Percentiles rank a stretch among this genome's conserved stretches.
Evolutionary conservation across 192 early-diverging fungal species (phyloP).

Genomic region (Allomyces macrogynus): DNA sequence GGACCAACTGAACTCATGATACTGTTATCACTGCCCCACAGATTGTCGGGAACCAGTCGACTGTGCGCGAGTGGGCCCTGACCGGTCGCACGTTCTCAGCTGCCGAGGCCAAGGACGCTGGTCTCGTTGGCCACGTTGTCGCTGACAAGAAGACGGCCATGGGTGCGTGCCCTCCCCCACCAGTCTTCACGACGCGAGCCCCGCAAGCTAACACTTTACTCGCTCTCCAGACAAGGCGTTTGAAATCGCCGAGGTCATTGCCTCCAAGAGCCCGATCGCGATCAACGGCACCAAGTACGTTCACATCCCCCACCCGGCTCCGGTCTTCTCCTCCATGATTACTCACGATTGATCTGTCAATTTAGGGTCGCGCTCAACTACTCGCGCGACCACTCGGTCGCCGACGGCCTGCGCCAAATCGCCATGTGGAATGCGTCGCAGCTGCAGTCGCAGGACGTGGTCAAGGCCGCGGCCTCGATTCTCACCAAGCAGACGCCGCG

Average conservation of each 20-base stretch:
- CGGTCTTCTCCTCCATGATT: background rate
- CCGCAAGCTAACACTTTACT: background rate
- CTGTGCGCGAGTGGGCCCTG: conserved; percentile 75
- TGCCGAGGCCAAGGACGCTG: conserved; percentile 36
- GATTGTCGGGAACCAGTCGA: conserved; percentile 39
- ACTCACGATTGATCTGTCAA: background rate
- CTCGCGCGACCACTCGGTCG: conserved; percentile 77
- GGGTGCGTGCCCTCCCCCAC: conserved; percentile 6
- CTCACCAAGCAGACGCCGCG: background rate
- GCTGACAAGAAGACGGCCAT: conserved; percentile 8
- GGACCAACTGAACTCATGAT: background rate
- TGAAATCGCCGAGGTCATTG: conserved; percentile 54
- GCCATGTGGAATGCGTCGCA: conserved; percentile 74
- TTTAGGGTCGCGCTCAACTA: conserved; percentile 57
- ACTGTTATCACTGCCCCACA: background rate
- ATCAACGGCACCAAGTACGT: conserved; percentile 61
- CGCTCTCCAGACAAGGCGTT: conserved; percentile 33
- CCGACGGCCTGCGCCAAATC: conserved; percentile 70
- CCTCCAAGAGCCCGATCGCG: conserved; percentile 75
- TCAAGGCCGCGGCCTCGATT: background rate
- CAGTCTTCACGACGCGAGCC: background rate
- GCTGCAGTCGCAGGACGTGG: conserved; percentile 38
- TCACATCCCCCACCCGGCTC: no score
- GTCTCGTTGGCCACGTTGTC: conserved; percentile 35
- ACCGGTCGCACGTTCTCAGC: conserved; percentile 56